These are phyloP conservation scores for Trichoderma koningiopsis DNA, from an alignment of 2,329 filamentous ascomycete genomes.

Conservation along the genomic window DNA sequence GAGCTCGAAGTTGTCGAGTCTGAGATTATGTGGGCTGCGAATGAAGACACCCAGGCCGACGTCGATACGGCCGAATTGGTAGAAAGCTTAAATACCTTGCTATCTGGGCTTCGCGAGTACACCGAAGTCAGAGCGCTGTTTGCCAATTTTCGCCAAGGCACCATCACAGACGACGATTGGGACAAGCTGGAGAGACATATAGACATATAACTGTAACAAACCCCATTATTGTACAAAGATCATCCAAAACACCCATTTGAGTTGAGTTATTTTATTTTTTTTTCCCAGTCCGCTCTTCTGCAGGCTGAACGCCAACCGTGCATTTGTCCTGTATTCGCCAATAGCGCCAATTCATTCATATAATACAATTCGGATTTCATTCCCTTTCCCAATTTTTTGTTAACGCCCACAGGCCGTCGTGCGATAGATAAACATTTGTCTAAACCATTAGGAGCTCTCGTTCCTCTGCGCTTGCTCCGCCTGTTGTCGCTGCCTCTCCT, in stretches of 20 bases:
- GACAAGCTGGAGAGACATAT: constrained; percentile 54
- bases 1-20: constrained; percentile 69
- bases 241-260: constrained; percentile 6
- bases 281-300: background rate
- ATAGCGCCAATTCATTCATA: constrained; percentile 9
- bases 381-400: background rate
- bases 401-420: background rate
- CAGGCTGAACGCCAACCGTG: constrained; percentile 26
- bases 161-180: constrained; percentile 57
- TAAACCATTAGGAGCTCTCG: constrained; percentile 28
- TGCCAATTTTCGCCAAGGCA: constrained; percentile 63
- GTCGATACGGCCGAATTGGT: constrained; percentile 60
- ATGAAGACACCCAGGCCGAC: constrained; percentile 72
- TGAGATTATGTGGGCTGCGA: constrained; percentile 84
- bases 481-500: constrained; percentile 39
- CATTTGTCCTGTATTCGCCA: constrained; percentile 19
- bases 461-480: constrained; percentile 33
- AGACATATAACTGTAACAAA: constrained; percentile 43
- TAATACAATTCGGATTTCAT: background rate
- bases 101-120: constrained; percentile 64
- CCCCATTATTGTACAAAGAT: constrained; percentile 23
- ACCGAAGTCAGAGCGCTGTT: constrained; percentile 78
- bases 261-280: constrained; percentile 1
- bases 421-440: background rate
- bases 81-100: constrained; percentile 60